phyloP scores from a whole-genome alignment of 1,284 basidiomycete species.

The Agaricales sp. region DNA sequence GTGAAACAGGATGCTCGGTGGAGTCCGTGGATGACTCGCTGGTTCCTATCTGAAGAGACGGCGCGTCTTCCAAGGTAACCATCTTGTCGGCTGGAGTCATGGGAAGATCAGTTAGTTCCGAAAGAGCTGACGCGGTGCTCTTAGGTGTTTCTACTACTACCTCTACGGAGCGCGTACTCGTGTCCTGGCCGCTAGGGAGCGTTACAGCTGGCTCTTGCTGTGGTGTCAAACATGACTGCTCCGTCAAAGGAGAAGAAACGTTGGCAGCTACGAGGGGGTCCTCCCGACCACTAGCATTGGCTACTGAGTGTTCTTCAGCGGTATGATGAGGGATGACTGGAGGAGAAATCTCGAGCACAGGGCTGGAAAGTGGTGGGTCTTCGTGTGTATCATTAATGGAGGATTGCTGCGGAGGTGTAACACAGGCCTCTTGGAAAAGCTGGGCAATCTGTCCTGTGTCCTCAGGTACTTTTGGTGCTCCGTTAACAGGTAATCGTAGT shows the following conservation, averaged over 20 bases:
- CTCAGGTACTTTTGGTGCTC: not conserved
- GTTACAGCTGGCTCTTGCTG: not conserved
- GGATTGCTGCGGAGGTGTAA: not conserved
- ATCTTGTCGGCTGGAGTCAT: too few relatives aligned
- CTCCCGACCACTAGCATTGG: not conserved
- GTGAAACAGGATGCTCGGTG: too few relatives aligned
- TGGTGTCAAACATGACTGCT: not conserved
- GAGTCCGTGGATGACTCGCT: too few relatives aligned
- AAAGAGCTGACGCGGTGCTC: too few relatives aligned
- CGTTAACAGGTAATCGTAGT: not conserved
- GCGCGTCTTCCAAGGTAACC: too few relatives aligned
- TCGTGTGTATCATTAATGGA: not conserved
- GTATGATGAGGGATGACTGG: not conserved
- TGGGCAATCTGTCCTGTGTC: not conserved
- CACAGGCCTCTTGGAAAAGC: not conserved
- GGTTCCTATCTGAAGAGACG: too few relatives aligned
- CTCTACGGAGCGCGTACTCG: too few relatives aligned
- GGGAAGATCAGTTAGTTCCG: too few relatives aligned
- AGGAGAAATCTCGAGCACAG: not conserved
- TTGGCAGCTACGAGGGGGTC: not conserved
- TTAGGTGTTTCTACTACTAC: too few relatives aligned
- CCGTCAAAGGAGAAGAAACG: not conserved
- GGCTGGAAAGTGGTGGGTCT: not conserved
- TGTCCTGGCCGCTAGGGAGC: too few relatives aligned
- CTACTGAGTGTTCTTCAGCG: not conserved